Evolutionary conservation across 140 eudicot genomes (phyloP), one percentile per base, ranked within the genome.

Genomic region (Flaveria floridana): DNA sequence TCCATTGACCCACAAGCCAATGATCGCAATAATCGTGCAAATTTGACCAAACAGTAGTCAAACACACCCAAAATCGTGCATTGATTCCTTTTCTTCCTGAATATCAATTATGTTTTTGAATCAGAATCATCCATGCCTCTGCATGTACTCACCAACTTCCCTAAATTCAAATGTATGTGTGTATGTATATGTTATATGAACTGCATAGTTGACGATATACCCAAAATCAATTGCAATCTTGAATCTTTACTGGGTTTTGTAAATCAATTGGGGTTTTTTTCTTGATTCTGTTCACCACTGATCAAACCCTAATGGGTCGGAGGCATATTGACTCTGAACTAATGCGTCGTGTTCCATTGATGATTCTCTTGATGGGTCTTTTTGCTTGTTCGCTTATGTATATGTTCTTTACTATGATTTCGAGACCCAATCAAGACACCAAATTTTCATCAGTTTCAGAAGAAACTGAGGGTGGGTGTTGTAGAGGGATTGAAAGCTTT

Each of bases 401-500:
- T 53, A 70, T 82, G 78, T 85, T 88, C 58, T 74, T 86, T 82
- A 83, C 96, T 52, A 39, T 75, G 39, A 79, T 65, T 9, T 42
- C 85, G 28, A 84, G 85, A 69, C 87, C 90, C 78, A 59, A 72
- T 30, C 67, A 61, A 16, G 65, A 39, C 28, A 34, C 8, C 42
- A 20, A 58, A 0, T 18, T 34, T 58, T 46, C 30, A 18, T 63
- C 68, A 26, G 21, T 19, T 25, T 51, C 77, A 16, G 83, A 64
- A 21, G 85, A 69, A 28, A 72, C 52, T 55, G 77, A 68, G 20
- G 88, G 84, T 18, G 91, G 84, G 66, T 90, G 99, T 82, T 93
- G 99, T 58, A 86, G 84, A 78, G 99, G 99, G 86, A 81, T 93
- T 58, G 84, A 84, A 16, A 71, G 80, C 61, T 84, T 86, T 77